Evolutionary conservation across 257 asterid species (phyloP).

Genomic region (Solanum rostratum): DNA sequence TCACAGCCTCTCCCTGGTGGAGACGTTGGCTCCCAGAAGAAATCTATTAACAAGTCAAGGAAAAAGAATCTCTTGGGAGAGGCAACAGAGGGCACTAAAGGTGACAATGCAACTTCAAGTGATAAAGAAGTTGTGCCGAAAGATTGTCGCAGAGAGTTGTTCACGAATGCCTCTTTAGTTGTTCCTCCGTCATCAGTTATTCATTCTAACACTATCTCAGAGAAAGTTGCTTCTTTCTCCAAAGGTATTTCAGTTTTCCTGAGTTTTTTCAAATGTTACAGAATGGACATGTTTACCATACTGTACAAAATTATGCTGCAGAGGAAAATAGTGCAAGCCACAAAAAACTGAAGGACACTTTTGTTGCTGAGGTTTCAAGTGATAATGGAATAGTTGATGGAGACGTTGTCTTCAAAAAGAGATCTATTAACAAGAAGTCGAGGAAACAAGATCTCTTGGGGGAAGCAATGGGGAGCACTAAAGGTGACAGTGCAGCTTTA

Average conservation of each 20-base stretch:
- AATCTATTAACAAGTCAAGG: slow-evolving; percentile 32
- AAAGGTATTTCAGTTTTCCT: slow-evolving; percentile 35
- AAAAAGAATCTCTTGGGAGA: slow-evolving; percentile 21
- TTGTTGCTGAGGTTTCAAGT: slow-evolving; percentile 8
- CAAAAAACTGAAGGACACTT: slow-evolving; percentile 10
- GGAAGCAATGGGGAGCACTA: slow-evolving; percentile 16
- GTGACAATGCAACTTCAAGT: slow-evolving; percentile 4
- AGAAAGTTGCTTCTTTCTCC: slow-evolving; percentile 20
- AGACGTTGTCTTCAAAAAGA: not conserved
- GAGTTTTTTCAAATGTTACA: slow-evolving; percentile 1
- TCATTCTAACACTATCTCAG: slow-evolving; percentile 14
- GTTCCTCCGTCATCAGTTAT: slow-evolving; percentile 12
- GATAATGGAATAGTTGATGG: slow-evolving; percentile 16
- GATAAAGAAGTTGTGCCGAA: slow-evolving; percentile 12
- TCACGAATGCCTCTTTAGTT: slow-evolving; percentile 11
- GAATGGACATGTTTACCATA: not conserved
- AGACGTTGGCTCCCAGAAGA: slow-evolving; percentile 21
- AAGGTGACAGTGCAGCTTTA: slow-evolving; percentile 7
- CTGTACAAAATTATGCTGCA: slow-evolving; percentile 14
- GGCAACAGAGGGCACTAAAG: slow-evolving; percentile 14
- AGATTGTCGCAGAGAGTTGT: slow-evolving; percentile 11
- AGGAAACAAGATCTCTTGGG: slow-evolving; percentile 23
- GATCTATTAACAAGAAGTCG: slow-evolving; percentile 36
- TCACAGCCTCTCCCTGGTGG: slow-evolving; percentile 25
- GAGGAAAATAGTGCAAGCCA: slow-evolving; percentile 26